These are phyloP conservation scores for Magnusiomyces suaveolens DNA, from an alignment of 1,139 yeast genomes.

Conservation along the genomic window DNA sequence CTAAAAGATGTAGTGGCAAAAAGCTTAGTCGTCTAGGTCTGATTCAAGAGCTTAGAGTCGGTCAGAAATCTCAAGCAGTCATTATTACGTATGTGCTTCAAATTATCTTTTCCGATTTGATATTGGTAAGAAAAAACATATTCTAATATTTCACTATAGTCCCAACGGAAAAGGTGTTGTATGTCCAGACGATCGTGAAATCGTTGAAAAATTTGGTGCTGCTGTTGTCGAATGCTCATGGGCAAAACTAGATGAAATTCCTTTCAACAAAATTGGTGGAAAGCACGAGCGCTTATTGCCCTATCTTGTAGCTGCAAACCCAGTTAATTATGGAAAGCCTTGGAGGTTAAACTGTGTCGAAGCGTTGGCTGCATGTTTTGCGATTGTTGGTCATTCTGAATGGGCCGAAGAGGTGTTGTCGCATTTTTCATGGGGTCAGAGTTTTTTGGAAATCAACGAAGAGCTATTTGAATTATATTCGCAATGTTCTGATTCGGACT, in stretches of 20 bases:
- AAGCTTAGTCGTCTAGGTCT: constrained; percentile 82
- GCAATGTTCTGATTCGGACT: constrained; percentile 69
- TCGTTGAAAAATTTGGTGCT: constrained; percentile 74
- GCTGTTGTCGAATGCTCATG: constrained; percentile 98
- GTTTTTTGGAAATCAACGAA: constrained; percentile 71
- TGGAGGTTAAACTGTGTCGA: constrained; percentile 96
- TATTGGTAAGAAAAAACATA: not conserved
- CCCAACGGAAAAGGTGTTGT: constrained; percentile 90
- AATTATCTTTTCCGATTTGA: not conserved
- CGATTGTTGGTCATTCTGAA: constrained; percentile 82
- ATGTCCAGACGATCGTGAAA: constrained; percentile 74
- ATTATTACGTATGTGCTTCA: constrained; percentile 49
- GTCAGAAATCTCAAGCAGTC: constrained; percentile 84
- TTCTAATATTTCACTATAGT: constrained; percentile 13
- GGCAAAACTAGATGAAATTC: constrained; percentile 95
- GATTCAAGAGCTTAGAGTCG: constrained; percentile 67
- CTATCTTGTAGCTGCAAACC: constrained; percentile 89
- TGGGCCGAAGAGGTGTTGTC: constrained; percentile 74
- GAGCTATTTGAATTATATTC: constrained; percentile 70
- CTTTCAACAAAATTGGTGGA: constrained; percentile 87
- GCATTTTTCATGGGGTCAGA: constrained; percentile 88
- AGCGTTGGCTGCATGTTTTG: constrained; percentile 94
- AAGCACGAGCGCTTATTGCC: constrained; percentile 74
- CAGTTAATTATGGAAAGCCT: constrained; percentile 94
- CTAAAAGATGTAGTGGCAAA: constrained; percentile 94